phyloP scores from a whole-genome alignment of 441 rosid genomes.

The Populus hybrid region DNA sequence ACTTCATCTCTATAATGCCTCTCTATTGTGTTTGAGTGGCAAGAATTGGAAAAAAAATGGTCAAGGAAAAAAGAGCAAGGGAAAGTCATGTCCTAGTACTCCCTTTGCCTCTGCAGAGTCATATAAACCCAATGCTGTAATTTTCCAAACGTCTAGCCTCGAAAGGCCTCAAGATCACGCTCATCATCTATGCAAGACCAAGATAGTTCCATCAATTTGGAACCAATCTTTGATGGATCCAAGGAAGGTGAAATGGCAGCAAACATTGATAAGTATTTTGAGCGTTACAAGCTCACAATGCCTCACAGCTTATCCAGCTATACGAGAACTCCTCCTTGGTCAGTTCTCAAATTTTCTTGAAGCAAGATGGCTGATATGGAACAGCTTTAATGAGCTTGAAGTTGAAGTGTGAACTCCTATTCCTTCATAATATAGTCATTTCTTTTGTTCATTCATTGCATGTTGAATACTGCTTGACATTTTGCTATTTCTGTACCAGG shows the following conservation, averaged over 20 bases:
- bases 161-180: constrained; percentile 13
- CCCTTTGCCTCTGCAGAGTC: constrained; percentile 24
- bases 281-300: constrained; percentile 20
- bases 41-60: not conserved
- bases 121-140: constrained; percentile 21
- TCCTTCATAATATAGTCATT: not conserved
- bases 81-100: constrained; percentile 6
- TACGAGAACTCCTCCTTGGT: constrained; percentile 15
- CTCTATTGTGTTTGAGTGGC: not conserved
- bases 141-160: constrained; percentile 14
- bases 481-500: constrained; percentile 11
- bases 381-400: constrained; percentile 43
- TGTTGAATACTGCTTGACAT: not conserved
- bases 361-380: constrained; percentile 44
- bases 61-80: not conserved
- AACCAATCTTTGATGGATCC: constrained; percentile 30
- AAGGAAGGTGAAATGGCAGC: constrained; percentile 10
- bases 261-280: constrained; percentile 13
- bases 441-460: not conserved
- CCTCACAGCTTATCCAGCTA: constrained; percentile 28
- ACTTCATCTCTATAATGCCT: not conserved
- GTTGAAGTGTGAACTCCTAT: constrained; percentile 19
- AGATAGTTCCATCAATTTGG: constrained; percentile 29
- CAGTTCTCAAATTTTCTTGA: constrained; percentile 37
- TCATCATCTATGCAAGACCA: constrained; percentile 9